Evolutionary conservation across 75 land plant genomes (phyloP), one percentile per base, ranked within the genome.

Genomic region (Gnetum montanum): DNA sequence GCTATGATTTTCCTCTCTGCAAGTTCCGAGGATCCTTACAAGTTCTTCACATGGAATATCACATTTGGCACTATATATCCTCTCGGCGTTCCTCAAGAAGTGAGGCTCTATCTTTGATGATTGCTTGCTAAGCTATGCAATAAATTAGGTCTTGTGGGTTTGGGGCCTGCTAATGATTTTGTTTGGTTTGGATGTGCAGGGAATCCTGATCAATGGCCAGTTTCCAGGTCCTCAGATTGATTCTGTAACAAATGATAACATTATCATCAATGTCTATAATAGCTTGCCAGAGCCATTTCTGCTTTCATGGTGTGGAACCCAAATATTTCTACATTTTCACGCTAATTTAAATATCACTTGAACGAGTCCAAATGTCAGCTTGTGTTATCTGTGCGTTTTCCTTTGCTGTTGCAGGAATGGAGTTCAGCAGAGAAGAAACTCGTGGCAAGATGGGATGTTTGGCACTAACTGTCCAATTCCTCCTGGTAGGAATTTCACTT

Each of bases 401-500:
- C n/a, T 51, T 49, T 53, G 11, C 44, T 10, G 53, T 31, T 59
- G 12, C 67, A 81, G 87, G 87, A 82, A 76, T 51, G 87, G 87
- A 10, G 48, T 84, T n/a, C 73, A 77, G 67, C 72, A 76, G 28
- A 50, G 87, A 65, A 64, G 65, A 62, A 75, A 70, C 13, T 76
- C 80, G 5, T 83, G 67, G 68, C 62, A 80, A 60, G 87, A 84
- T 44, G 87, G 87, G 20, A 77, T 84, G 34, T 28, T 33, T 11
- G 87, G 85, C 13, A 84, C 85, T 40, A 84, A 62, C 46, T 84
- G 87, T 51, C 87, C 87, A 12, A 84, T 84, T 52, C 80, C 37
- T 11, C 80, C 87, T 1, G 76, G 87, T 6, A 57, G 53, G 41
- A 76, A 69, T 64, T 83, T 69, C 76, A 80, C 84, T 1, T 83